Evolutionary conservation across 495 filamentous ascomycete species (phyloP).

Genomic region (Penicillium canariense): DNA sequence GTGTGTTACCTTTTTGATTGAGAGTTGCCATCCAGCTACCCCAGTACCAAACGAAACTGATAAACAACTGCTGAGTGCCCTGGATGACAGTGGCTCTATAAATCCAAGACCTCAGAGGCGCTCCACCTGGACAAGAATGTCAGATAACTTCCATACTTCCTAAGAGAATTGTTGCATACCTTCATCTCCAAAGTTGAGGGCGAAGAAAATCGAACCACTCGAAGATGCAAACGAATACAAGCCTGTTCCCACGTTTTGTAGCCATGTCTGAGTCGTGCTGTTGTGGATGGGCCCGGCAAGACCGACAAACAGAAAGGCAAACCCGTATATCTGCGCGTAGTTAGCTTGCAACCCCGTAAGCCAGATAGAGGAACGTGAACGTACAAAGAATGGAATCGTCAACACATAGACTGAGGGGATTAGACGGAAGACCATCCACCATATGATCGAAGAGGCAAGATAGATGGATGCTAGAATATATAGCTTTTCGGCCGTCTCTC

Average conservation of each 20-base stretch:
- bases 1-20: constrained; percentile 16
- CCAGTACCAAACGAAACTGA: constrained; percentile 64
- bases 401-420: constrained; percentile 58
- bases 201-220: constrained; percentile 60
- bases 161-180: constrained; percentile 17
- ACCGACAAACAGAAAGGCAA: constrained; percentile 44
- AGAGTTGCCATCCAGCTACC: constrained; percentile 37
- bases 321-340: constrained; percentile 44
- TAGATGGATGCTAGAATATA: constrained; percentile 64
- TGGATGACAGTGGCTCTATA: constrained; percentile 61
- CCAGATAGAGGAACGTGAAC: background rate
- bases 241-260: constrained; percentile 58
- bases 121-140: constrained; percentile 38
- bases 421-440: constrained; percentile 60
- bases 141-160: constrained; percentile 5
- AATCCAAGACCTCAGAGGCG: constrained; percentile 59
- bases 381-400: constrained; percentile 36
- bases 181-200: constrained; percentile 66
- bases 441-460: constrained; percentile 55
- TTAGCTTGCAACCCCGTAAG: background rate
- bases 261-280: constrained; percentile 39
- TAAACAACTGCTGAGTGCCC: constrained; percentile 62
- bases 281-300: constrained; percentile 45
- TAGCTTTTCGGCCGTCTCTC: constrained; percentile 57
- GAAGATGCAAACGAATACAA: constrained; percentile 60